Base-by-base conservation (phyloP, 495 filamentous ascomycete genomes). In the Talaromyces liani region DNA sequence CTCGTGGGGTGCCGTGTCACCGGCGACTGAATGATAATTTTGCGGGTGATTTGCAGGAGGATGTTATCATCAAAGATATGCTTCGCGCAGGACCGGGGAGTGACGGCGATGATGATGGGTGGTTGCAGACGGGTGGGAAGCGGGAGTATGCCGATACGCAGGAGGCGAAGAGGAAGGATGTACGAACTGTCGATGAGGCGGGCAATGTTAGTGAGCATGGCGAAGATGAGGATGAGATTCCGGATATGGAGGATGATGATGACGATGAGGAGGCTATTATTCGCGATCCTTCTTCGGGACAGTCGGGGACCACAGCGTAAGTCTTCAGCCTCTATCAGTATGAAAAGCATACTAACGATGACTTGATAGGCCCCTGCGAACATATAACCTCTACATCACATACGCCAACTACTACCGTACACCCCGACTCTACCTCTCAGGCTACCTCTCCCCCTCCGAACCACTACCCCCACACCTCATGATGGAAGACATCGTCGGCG, bases 401-500 rank as follows among this genome's bases (percentile, higher is more conserved):
- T 99, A 99, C 76, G 87, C 92, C 16, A 91, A 91, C 62, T 97
- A 94, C 80, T 99, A 97, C 78, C 92, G 92, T 61, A 97, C 93
- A 39, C 95, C 95, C 0, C 92, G 95, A 34, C 86, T 97, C 71
- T 99, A 97, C 77, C 84, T 99, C 65, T 93, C 91, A 5, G 95
- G 95, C 63, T 97, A 97, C 73, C 79, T 84, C 3, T 84, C 89
- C n/a, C 83, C 86, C 61, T 88, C 90, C 24, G 86, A 91, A 66
- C 93, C 96, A 5, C 90, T 97, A 25, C 84, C 90, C 6, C 95
- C 94, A 2, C 84, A 88, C 25, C 82, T 88, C 25, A 98, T 99
- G 95, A 96, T 98, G 89, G 94, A 99, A 71, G 95, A 99, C 69
- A 98, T 99, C 68, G 90, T 97, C 31, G 93, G 95, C 68, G 95